These are phyloP conservation scores for Bremia lactucae DNA, from an alignment of 352 stramenopile genomes.

Conservation along the genomic window DNA sequence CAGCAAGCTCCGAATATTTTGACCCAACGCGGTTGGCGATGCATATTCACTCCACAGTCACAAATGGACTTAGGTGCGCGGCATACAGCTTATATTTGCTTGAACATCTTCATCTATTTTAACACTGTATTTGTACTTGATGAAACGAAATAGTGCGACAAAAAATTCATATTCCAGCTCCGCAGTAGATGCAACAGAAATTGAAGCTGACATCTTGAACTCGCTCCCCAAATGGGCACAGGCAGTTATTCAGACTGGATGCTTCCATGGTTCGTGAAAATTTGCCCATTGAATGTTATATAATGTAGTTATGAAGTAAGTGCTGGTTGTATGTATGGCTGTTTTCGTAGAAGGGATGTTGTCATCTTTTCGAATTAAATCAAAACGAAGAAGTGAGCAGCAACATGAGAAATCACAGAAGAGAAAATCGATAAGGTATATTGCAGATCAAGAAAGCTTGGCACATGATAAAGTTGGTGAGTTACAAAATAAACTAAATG, in stretches of 20 bases:
- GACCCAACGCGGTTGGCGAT: slow-evolving; percentile 29
- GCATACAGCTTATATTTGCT: background rate
- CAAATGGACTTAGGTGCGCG: slow-evolving; percentile 30
- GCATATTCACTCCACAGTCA: slow-evolving; percentile 27
- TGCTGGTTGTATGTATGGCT: slow-evolving; percentile 1
- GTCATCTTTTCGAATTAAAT: slow-evolving; percentile 1
- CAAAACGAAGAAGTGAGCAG: slow-evolving; percentile 11
- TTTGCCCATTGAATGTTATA: background rate
- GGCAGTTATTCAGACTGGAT: slow-evolving; percentile 37
- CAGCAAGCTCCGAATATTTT: slow-evolving; percentile 8
- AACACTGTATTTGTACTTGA: background rate
- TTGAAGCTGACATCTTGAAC: slow-evolving; percentile 27
- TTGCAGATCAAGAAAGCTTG: background rate
- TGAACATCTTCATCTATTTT: background rate
- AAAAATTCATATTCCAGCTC: slow-evolving; percentile 4
- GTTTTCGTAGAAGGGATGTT: slow-evolving; percentile 5
- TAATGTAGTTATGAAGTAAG: background rate
- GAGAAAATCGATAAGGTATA: slow-evolving; percentile 2
- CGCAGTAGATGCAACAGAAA: slow-evolving; percentile 13
- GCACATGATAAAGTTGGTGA: slow-evolving; percentile 10
- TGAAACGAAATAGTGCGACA: too few relatives aligned
- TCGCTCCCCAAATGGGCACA: slow-evolving; percentile 47
- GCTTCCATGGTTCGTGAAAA: slow-evolving; percentile 28
- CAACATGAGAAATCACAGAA: slow-evolving; percentile 9
- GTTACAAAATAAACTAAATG: slow-evolving; percentile 13